phyloP scores from a whole-genome alignment of 2,329 filamentous ascomycete species.

The Aureobasidium mangrovei region DNA sequence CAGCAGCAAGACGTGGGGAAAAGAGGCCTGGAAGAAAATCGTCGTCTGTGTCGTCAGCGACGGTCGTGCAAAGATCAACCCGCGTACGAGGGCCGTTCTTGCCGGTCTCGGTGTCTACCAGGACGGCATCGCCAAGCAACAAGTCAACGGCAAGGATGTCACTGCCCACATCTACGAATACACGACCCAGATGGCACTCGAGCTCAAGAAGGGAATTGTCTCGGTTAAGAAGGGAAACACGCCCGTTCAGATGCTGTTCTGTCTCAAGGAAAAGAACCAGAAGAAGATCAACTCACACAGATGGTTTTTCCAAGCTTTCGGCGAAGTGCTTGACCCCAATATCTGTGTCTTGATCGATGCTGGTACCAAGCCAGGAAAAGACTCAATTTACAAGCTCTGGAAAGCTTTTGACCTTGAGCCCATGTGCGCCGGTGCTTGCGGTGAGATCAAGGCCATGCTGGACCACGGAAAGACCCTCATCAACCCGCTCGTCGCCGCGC shows the following conservation, averaged over 20 bases:
- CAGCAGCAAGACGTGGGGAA: conserved; percentile 95
- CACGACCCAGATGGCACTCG: conserved; percentile 75
- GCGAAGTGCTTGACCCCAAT: conserved; percentile 82
- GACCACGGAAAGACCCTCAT: conserved; percentile 77
- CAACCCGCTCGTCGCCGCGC: conserved; percentile 88
- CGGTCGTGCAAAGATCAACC: conserved; percentile 93
- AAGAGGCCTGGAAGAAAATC: conserved; percentile 99
- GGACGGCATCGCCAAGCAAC: conserved; percentile 95
- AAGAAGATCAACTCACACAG: conserved; percentile 99
- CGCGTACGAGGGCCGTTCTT: conserved; percentile 76
- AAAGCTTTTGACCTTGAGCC: conserved; percentile 97
- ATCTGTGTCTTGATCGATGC: conserved; percentile 95
- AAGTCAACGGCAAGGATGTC: conserved; percentile 93
- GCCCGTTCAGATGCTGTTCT: conserved; percentile 94
- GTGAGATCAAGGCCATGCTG: conserved; percentile 98
- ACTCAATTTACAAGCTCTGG: conserved; percentile 97
- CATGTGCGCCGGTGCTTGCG: conserved; percentile 94
- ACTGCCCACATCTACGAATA: conserved; percentile 96
- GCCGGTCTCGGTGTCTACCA: conserved; percentile 95
- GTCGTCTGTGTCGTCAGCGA: conserved; percentile 97
- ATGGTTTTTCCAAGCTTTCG: conserved; percentile 99
- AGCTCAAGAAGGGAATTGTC: conserved; percentile 85
- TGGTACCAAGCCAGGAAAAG: conserved; percentile 85
- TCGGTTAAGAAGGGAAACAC: conserved; percentile 73
- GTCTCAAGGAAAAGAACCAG: conserved; percentile 98